phyloP scores from a whole-genome alignment of 2,329 filamentous ascomycete genomes.

The Colletotrichum karsti region DNA sequence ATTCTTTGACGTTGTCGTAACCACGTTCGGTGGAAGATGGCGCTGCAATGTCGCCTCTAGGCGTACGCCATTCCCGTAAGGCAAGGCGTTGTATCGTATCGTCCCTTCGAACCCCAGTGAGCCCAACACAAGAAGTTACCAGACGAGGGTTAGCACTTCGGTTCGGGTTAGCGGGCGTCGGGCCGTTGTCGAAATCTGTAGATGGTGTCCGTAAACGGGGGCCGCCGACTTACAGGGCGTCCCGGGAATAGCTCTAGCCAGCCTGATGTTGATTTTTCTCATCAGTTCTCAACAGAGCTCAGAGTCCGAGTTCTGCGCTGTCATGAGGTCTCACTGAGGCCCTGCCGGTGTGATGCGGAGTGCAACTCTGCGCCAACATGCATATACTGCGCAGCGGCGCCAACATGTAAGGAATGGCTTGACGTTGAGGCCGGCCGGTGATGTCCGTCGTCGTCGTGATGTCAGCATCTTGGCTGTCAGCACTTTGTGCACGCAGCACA shows the following conservation, averaged over 20 bases:
- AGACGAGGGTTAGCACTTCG: background rate
- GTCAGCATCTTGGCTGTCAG: slow-evolving; percentile 20
- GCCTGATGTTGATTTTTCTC: background rate
- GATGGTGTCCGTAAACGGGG: background rate
- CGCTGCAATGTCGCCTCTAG: background rate
- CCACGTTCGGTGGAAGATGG: background rate
- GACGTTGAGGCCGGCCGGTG: background rate
- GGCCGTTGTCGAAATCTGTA: background rate
- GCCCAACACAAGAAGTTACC: background rate
- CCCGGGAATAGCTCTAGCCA: background rate
- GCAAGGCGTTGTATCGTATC: background rate
- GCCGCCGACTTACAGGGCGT: background rate
- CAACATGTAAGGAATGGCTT: background rate
- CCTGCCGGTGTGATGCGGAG: background rate
- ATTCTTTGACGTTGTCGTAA: background rate
- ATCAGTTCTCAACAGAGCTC: background rate
- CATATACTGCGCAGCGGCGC: background rate
- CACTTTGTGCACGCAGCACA: slow-evolving; percentile 6
- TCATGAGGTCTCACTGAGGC: background rate
- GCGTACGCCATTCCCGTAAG: slow-evolving; percentile 1
- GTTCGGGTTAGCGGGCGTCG: background rate
- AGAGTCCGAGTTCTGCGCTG: background rate
- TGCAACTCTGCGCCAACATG: slow-evolving; percentile 9
- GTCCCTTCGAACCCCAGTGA: background rate
- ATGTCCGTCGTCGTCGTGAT: background rate